phyloP scores from a whole-genome alignment of 768 basidiomycete species.

The Kwoniella dejecticola region DNA sequence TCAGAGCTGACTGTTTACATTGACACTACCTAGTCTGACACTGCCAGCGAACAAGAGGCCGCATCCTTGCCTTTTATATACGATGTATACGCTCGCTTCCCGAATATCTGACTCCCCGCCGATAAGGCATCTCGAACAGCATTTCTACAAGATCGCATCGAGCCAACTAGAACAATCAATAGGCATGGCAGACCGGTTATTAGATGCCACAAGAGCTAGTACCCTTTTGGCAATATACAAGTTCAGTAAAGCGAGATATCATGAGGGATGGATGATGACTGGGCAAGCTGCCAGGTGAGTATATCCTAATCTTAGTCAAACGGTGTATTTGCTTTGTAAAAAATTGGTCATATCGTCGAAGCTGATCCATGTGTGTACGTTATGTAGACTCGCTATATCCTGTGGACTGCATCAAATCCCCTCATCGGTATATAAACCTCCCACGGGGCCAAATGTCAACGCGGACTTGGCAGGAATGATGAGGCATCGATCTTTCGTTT shows the following conservation, averaged over 20 bases:
- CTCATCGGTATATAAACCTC: conserved; percentile 32
- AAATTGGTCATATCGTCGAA: too few relatives aligned
- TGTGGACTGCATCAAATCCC: conserved; percentile 45
- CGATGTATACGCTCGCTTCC: conserved; percentile 48
- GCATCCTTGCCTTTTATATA: conserved; percentile 45
- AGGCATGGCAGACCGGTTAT: conserved; percentile 29
- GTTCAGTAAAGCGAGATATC: conserved; percentile 41
- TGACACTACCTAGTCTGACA: conserved; percentile 27
- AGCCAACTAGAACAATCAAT: conserved; percentile 41
- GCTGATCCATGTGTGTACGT: too few relatives aligned
- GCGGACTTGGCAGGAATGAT: conserved; percentile 39
- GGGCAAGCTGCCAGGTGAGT: conserved; percentile 41
- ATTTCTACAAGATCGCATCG: conserved; percentile 42
- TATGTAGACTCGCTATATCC: conserved; percentile 38
- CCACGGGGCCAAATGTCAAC: conserved; percentile 17
- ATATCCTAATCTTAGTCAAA: too few relatives aligned
- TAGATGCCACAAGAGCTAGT: conserved; percentile 43
- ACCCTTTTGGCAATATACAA: conserved; percentile 45
- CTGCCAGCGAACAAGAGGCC: conserved; percentile 43
- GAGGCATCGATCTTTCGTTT: conserved; percentile 36
- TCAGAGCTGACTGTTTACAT: neutral
- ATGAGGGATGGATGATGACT: conserved; percentile 49
- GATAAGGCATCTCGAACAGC: conserved; percentile 38
- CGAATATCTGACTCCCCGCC: conserved; percentile 33
- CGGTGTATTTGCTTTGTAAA: too few relatives aligned